A percentile compares a stretch with the other conserved stretches of the same genome.
These are phyloP conservation scores for Trichoderma lentiforme DNA, from an alignment of 2,329 filamentous ascomycete species.

Conservation along the genomic window DNA sequence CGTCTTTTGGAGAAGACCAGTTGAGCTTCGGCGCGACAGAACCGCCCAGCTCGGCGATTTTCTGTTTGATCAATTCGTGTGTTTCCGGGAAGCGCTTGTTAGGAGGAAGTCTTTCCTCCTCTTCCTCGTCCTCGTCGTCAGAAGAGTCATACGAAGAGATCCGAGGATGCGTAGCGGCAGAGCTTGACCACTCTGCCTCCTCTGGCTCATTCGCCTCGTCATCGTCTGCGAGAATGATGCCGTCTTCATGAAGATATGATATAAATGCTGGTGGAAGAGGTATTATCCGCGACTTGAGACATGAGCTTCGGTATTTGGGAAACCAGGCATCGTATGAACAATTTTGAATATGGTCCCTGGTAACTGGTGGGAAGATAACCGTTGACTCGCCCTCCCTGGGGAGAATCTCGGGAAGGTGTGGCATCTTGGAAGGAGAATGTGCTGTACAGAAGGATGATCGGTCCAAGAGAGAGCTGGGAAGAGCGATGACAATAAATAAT, in stretches of 20 bases:
- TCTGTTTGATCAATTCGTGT: constrained; percentile 71
- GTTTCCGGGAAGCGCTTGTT: constrained; percentile 64
- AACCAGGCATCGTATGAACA: constrained; percentile 96
- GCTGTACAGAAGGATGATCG: neutral
- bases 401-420: constrained; percentile 30
- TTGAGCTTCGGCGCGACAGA: constrained; percentile 90
- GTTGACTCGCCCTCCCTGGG: constrained; percentile 23
- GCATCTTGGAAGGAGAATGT: constrained; percentile 30
- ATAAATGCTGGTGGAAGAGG: constrained; percentile 73
- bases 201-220: constrained; percentile 54
- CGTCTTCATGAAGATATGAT: constrained; percentile 84
- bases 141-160: constrained; percentile 41
- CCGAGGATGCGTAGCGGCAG: constrained; percentile 28
- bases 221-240: constrained; percentile 81
- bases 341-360: constrained; percentile 82
- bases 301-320: constrained; percentile 73
- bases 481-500: neutral
- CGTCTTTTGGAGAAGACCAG: constrained; percentile 96
- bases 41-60: constrained; percentile 78
- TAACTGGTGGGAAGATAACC: constrained; percentile 77
- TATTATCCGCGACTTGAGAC: constrained; percentile 83
- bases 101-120: constrained; percentile 41
- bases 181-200: constrained; percentile 48
- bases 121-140: constrained; percentile 47
- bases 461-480: neutral